A percentile compares a stretch with the other conserved stretches of the same genome.
Evolutionary conservation across 2,329 filamentous ascomycete species (phyloP).

Genomic region (Trichoderma gracile): DNA sequence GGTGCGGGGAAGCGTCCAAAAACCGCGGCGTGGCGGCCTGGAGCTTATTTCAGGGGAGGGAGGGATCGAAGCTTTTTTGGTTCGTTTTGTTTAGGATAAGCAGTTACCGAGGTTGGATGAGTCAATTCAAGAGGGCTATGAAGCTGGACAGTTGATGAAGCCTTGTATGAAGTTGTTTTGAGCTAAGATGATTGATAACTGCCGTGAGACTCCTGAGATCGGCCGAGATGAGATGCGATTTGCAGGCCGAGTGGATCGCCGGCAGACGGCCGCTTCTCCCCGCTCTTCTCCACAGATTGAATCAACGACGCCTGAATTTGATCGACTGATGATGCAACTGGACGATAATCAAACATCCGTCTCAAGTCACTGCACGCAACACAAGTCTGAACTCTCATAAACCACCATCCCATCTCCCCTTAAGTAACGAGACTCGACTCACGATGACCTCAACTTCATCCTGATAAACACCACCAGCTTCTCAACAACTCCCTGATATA

Average conservation of each 20-base stretch:
- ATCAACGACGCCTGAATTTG: background rate
- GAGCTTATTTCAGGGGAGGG: background rate
- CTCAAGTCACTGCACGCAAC: no score
- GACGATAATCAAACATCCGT: no score
- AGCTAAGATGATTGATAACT: background rate
- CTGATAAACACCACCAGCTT: no score
- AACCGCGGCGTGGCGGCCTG: background rate
- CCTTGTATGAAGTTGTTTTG: no score
- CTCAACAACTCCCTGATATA: no score
- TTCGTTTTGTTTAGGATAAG: constrained; percentile 4
- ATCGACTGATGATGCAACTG: background rate
- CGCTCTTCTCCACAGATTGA: constrained; percentile 19
- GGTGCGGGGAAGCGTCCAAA: constrained; percentile 10
- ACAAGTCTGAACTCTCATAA: no score
- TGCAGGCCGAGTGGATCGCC: constrained; percentile 3
- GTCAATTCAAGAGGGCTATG: no score
- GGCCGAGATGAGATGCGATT: background rate
- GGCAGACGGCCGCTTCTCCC: constrained; percentile 1
- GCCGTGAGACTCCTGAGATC: background rate
- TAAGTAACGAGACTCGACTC: no score
- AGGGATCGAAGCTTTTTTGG: background rate
- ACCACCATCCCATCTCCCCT: no score
- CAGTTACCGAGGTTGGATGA: background rate
- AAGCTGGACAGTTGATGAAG: no score
- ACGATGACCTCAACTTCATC: no score